A percentile compares a stretch with the other conserved stretches of the same genome.
Conservation (phyloP, 305 asterid species). For the Solanum hybrid region DNA sequence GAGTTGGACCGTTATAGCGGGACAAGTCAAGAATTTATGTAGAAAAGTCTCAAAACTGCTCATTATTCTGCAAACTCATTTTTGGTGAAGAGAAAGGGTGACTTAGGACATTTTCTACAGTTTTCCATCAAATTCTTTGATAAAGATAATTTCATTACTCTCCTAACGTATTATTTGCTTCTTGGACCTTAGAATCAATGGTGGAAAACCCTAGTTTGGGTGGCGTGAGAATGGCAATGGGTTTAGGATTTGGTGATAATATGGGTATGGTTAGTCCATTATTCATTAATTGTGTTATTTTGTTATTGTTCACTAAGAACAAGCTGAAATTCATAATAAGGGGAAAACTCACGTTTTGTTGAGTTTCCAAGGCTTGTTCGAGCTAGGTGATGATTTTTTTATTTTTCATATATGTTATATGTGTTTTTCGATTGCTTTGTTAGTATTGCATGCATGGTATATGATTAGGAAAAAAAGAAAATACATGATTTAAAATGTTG, state of each 20-base stretch:
- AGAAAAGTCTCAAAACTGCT: not conserved
- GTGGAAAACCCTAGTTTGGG: not conserved
- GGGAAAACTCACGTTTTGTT: not conserved
- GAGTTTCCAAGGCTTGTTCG: not conserved
- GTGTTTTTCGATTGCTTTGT: not conserved
- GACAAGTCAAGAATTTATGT: not conserved
- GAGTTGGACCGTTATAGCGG: not conserved
- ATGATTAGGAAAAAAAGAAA: too few species aligned
- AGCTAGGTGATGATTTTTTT: not conserved
- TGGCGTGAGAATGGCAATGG: not conserved
- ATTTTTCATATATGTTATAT: not conserved
- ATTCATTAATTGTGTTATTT: not conserved
- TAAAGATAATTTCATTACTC: not conserved
- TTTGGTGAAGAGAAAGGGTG: not conserved
- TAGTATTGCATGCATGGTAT: not conserved
- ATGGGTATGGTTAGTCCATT: not conserved
- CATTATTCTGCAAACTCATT: not conserved
- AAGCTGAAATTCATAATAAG: not conserved
- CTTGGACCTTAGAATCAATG: not conserved
- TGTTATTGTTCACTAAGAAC: not conserved
- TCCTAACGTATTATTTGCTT: not conserved
- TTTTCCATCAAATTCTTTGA: not conserved
- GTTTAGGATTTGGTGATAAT: not conserved
- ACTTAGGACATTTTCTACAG: not conserved
- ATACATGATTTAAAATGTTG: not conserved